Evolutionary conservation across 305 asterid genomes (phyloP).

Genomic region (Fraxinus platypoda): DNA sequence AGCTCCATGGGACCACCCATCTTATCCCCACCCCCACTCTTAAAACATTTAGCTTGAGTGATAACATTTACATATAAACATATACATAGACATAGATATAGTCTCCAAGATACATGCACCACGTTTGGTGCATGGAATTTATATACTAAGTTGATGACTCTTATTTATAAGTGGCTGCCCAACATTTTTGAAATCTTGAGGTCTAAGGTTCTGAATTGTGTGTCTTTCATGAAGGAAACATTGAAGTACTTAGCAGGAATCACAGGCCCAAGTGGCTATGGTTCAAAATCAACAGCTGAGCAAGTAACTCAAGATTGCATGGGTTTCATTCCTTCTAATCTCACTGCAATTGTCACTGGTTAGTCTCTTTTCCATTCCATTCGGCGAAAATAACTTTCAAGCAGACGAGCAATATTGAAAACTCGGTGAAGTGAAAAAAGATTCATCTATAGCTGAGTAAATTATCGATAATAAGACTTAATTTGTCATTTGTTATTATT

Average conservation of each 20-base stretch:
- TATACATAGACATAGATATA: not conserved
- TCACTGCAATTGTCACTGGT: conserved; percentile 94
- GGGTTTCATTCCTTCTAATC: conserved; percentile 30
- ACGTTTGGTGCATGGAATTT: conserved; percentile 48
- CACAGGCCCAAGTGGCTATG: conserved; percentile 85
- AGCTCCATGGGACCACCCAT: not conserved
- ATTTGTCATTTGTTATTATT: not conserved
- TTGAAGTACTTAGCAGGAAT: conserved; percentile 78
- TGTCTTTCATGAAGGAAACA: conserved; percentile 57
- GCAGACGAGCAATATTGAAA: not conserved
- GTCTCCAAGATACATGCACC: not conserved
- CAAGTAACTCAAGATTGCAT: conserved; percentile 53
- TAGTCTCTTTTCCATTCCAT: conserved; percentile 6
- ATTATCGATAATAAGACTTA: not conserved
- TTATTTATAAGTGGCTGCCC: conserved; percentile 56
- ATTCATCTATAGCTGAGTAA: not conserved
- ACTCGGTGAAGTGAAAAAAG: not conserved
- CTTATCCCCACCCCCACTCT: not conserved
- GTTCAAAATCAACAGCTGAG: conserved; percentile 78
- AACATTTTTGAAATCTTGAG: conserved; percentile 36
- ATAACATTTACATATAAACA: not conserved
- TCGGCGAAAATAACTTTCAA: not conserved
- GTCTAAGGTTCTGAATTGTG: conserved; percentile 37
- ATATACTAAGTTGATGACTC: conserved; percentile 36
- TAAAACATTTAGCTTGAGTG: not conserved